Base-by-base conservation (phyloP, 345 rosid genomes). In the Arabis hirsuta region DNA sequence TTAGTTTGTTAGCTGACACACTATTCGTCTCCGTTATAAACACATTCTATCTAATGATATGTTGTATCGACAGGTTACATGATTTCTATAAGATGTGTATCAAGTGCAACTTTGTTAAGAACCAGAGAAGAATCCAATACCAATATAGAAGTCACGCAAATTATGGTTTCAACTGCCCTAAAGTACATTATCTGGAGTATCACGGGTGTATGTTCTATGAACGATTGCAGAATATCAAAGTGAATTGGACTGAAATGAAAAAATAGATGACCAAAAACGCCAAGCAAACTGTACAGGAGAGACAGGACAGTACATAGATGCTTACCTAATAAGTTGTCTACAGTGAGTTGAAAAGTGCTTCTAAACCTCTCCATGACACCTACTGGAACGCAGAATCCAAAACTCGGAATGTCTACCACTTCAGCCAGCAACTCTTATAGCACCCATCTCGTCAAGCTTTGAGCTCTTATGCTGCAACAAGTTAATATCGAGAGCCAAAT, bases 371-470 rank as follows among this genome's bases (percentile, higher is more conserved):
- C 69, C 79, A 80, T 54, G 71, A 78, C 73, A 84, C 80, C 83
- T 73, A 83, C 64, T 65, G 13, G 68, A 67, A 9, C 60, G 65
- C 57, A 72, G 53, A 67, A 65, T 52, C 67, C 69, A 59, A 77
- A 66, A 65, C 9, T 50, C 62, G 62, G 57, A 58, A 57, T 65
- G 55, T 60, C 70, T 62, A 71, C 45, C 42, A 38, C 68, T 79
- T 84, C 85, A 94, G 85, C 98, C 96, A 48, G 84, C 90, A 76
- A 91, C 97, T 80, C 83, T 89, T 77, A 94, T 85, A 38, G 85
- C 92, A 64, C 98, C 97, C 71, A 91, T 79, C 77, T 91, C 97
- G 72, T 86, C 97, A 66, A 94, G 81, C 82, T 86, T 94, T 53
- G 95, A 82, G 80, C 90, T 91, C 82, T 85, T 94, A 80, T 94